Conservation (phyloP, 2,329 filamentous ascomycete genomes). For the Oidium heveae region DNA sequence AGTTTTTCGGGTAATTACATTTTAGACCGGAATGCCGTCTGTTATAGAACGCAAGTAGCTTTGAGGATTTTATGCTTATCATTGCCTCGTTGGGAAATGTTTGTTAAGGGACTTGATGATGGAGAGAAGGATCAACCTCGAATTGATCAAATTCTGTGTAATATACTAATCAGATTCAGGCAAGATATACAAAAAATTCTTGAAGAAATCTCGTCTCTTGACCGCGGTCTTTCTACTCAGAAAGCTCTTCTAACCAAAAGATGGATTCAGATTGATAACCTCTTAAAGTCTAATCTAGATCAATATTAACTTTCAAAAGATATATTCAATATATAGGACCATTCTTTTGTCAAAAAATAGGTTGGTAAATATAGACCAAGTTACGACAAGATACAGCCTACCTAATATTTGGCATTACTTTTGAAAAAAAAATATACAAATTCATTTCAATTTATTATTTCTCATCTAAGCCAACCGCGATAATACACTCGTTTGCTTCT, state of each 20-base stretch:
- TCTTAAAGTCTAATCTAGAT: slow-evolving; percentile 5
- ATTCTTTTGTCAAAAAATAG: too few species aligned
- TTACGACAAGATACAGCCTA: too few species aligned
- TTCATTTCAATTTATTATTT: too few species aligned
- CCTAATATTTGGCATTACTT: too few species aligned
- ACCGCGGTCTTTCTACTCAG: slow-evolving; percentile 5
- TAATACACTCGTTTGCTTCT: too few species aligned
- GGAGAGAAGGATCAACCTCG: slow-evolving; percentile 18
- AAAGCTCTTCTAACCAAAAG: slow-evolving; percentile 6
- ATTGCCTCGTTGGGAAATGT: slow-evolving; percentile 19
- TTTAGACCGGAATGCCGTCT: slow-evolving; percentile 24
- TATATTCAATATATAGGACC: too few species aligned
- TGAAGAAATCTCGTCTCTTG: slow-evolving; percentile 1
- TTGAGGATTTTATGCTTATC: slow-evolving; percentile 18
- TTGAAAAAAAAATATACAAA: too few species aligned
- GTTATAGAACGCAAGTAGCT: slow-evolving; percentile 30
- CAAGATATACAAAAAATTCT: slow-evolving; percentile 3
- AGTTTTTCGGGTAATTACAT: slow-evolving; percentile 27
- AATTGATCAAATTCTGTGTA: slow-evolving; percentile 17
- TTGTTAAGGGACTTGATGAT: slow-evolving; percentile 21
- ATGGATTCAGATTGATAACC: slow-evolving; percentile 8
- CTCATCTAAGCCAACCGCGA: too few species aligned
- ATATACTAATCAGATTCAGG: slow-evolving; percentile 5
- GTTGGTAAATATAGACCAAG: too few species aligned
- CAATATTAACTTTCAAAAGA: background rate